Evolutionary conservation across 495 filamentous ascomycete genomes (phyloP).

Genomic region (Evernia prunastri): DNA sequence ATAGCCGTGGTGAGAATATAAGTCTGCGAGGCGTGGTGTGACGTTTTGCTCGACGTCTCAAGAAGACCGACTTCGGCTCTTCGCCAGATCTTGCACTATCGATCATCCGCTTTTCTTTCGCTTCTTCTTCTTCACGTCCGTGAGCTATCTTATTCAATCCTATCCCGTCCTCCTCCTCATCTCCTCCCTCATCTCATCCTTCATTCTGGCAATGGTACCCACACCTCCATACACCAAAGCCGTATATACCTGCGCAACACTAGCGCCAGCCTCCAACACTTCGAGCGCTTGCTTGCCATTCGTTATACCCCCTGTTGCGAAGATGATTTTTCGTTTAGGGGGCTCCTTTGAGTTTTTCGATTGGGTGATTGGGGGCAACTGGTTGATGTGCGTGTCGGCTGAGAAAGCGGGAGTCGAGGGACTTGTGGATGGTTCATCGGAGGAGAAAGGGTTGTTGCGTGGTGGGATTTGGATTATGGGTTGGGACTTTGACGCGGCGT

Average conservation of each 20-base stretch:
- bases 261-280: conserved; percentile 77
- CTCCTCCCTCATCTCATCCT: conserved; percentile 70
- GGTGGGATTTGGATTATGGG: conserved; percentile 20
- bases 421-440: conserved; percentile 7
- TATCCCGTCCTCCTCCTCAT: conserved; percentile 29
- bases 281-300: conserved; percentile 74
- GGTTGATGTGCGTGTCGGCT: conserved; percentile 12
- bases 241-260: conserved; percentile 53
- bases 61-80: too few species aligned
- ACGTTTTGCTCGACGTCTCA: too few species aligned
- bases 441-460: conserved; percentile 10
- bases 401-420: conserved; percentile 7
- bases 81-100: too few species aligned
- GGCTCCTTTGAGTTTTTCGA: conserved; percentile 41
- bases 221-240: conserved; percentile 78
- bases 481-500: conserved; percentile 14
- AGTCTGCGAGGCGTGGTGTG: too few species aligned
- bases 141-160: too few species aligned
- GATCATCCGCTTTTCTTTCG: too few species aligned
- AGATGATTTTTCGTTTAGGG: conserved; percentile 65
- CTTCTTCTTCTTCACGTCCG: too few species aligned
- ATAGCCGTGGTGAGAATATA: too few species aligned
- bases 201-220: conserved; percentile 79
- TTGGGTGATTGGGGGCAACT: conserved; percentile 1
- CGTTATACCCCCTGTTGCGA: conserved; percentile 85